Evolutionary conservation across 2,329 filamentous ascomycete species (phyloP).

Genomic region (Microcyclospora tardicrescens): DNA sequence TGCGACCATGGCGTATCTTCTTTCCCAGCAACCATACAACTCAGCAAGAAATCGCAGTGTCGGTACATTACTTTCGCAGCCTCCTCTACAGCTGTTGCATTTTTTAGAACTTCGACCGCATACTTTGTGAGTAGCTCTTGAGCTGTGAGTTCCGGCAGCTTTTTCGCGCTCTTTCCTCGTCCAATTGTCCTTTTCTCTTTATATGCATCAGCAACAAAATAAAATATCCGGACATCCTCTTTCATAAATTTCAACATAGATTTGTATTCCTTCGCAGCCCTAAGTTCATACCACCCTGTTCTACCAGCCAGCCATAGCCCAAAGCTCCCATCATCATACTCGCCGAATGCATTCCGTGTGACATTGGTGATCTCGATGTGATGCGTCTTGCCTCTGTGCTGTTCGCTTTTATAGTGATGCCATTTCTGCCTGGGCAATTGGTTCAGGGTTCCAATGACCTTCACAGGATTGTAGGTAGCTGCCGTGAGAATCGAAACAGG

Average conservation of each 20-base stretch:
- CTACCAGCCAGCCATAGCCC: slow-evolving; percentile 54
- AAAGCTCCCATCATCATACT: slow-evolving; percentile 42
- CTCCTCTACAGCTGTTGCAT: slow-evolving; percentile 16
- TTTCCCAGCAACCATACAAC: slow-evolving; percentile 31
- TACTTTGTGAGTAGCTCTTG: slow-evolving; percentile 28
- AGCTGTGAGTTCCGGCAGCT: slow-evolving; percentile 20
- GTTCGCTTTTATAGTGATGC: slow-evolving; percentile 10
- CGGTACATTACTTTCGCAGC: slow-evolving; percentile 14
- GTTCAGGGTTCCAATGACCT: slow-evolving; percentile 47
- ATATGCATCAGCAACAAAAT: slow-evolving; percentile 48
- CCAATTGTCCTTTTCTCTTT: slow-evolving; percentile 16
- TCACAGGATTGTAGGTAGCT: slow-evolving; percentile 46
- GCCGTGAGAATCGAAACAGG: slow-evolving; percentile 50
- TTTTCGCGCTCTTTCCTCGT: slow-evolving; percentile 23
- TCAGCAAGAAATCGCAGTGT: slow-evolving; percentile 31
- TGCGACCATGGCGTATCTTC: slow-evolving; percentile 32
- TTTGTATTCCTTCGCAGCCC: slow-evolving; percentile 45
- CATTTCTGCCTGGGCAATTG: slow-evolving; percentile 33
- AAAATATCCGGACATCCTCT: slow-evolving; percentile 52
- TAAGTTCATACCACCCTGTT: slow-evolving; percentile 57
- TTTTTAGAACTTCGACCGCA: slow-evolving; percentile 11
- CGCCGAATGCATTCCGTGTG: slow-evolving; percentile 34
- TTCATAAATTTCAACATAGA: slow-evolving; percentile 46
- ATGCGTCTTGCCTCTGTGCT: slow-evolving; percentile 20
- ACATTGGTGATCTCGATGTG: slow-evolving; percentile 39